These are phyloP conservation scores for Sphagnum magellanicum DNA, from an alignment of 228 moss, liverwort and hornwort genomes.

Conservation along the genomic window DNA sequence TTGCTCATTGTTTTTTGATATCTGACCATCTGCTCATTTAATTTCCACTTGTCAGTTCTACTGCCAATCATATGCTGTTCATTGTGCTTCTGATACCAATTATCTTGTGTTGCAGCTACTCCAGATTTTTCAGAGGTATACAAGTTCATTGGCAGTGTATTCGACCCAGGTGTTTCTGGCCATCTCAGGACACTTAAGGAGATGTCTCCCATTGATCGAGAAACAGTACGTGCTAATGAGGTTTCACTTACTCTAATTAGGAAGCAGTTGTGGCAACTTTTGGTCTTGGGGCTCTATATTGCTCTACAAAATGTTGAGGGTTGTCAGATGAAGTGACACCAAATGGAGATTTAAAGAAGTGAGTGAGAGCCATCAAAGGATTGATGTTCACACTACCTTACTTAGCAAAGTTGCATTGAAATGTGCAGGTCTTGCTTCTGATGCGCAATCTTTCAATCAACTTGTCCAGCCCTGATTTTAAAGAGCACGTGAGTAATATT, in stretches of 20 bases:
- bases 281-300: too few relatives aligned
- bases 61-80: conserved; percentile 15
- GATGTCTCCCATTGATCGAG: conserved; percentile 83
- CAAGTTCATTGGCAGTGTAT: conserved; percentile 93
- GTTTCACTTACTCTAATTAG: neutral
- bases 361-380: neutral
- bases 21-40: neutral
- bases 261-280: neutral
- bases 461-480: conserved; percentile 55
- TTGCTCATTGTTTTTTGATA: neutral
- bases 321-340: neutral
- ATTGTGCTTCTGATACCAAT: conserved; percentile 17
- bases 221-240: conserved; percentile 53
- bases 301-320: neutral
- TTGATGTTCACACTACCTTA: neutral
- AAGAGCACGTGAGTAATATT: conserved; percentile 37
- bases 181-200: conserved; percentile 76
- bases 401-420: neutral
- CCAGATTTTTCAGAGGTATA: conserved; percentile 97
- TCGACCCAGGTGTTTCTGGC: conserved; percentile 56
- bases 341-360: neutral
- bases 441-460: conserved; percentile 96
- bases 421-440: conserved; percentile 54
- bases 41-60: neutral
- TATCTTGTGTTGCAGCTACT: conserved; percentile 36